Evolutionary conservation across 176 grass and related monocot species (phyloP).

Genomic region (Aechmea fasciata): DNA sequence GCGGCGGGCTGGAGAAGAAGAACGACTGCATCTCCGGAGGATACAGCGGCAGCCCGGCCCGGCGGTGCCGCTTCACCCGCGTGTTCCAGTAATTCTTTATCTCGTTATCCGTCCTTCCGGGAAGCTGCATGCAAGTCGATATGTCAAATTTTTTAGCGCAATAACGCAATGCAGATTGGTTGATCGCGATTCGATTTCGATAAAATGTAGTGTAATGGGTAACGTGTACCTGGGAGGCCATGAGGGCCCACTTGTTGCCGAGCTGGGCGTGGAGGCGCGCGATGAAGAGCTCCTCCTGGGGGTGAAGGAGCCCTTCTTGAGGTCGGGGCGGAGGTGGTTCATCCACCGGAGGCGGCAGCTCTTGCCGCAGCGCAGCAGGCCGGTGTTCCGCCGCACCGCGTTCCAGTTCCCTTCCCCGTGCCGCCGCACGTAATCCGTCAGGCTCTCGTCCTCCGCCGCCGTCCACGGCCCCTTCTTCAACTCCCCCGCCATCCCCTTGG

Average conservation of each 20-base stretch:
- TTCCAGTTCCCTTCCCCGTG: slow-evolving; percentile 74
- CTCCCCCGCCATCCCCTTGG: background rate
- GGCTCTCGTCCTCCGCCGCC: slow-evolving; percentile 38
- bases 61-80: slow-evolving; percentile 49
- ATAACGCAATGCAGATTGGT: background rate
- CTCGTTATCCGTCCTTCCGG: slow-evolving; percentile 17
- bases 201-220: too few relatives aligned
- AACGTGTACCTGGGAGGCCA: slow-evolving; percentile 36
- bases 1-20: slow-evolving; percentile 10
- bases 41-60: slow-evolving; percentile 46
- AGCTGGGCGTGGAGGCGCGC: slow-evolving; percentile 49
- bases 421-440: slow-evolving; percentile 39
- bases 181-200: background rate
- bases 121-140: background rate
- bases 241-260: slow-evolving; percentile 75
- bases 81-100: slow-evolving; percentile 16
- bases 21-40: slow-evolving; percentile 40
- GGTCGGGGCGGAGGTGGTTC: slow-evolving; percentile 80
- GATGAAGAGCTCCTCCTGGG: slow-evolving; percentile 55
- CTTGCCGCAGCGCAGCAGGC: slow-evolving; percentile 63
- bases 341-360: slow-evolving; percentile 81
- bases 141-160: background rate
- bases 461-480: slow-evolving; percentile 72
- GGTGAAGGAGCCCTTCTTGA: slow-evolving; percentile 72
- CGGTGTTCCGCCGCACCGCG: slow-evolving; percentile 37